Percentiles rank a stretch among this genome's conserved stretches.
Evolutionary conservation across 345 rosid genomes (phyloP).

Genomic region (Citrus sp.): DNA sequence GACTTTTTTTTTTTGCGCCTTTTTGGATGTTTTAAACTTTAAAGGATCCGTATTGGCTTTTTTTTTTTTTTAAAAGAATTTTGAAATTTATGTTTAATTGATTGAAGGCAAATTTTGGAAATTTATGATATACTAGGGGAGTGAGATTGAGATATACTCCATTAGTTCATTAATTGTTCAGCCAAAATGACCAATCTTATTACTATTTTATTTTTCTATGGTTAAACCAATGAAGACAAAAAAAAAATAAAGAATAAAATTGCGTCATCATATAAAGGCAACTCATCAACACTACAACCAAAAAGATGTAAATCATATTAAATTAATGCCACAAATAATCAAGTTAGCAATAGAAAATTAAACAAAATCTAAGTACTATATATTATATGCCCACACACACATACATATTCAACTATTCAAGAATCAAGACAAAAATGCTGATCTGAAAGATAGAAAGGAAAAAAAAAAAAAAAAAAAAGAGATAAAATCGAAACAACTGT

Average conservation of each 20-base stretch:
- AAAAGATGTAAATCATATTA: neutral
- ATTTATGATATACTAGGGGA: neutral
- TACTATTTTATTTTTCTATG: too few species aligned
- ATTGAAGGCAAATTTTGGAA: neutral
- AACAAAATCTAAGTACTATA: neutral
- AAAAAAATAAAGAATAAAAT: neutral
- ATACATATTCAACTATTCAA: neutral
- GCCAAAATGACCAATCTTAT: neutral
- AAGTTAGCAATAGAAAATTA: neutral
- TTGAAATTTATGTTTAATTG: neutral
- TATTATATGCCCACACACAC: too few species aligned
- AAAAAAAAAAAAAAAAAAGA: neutral
- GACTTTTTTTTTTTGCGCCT: too few species aligned
- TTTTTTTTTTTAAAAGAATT: neutral
- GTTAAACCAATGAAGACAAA: too few species aligned
- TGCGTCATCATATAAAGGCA: neutral
- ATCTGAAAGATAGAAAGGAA: too few species aligned
- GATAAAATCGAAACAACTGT: slow-evolving; percentile 1
- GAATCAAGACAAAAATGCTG: neutral
- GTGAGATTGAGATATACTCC: neutral
- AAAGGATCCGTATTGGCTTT: too few species aligned
- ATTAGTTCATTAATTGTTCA: neutral
- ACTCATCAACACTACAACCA: neutral
- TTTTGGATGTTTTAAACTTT: neutral
- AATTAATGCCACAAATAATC: neutral